Evolutionary conservation across 169 alveolate genomes (phyloP).

Genomic region (Plasmodium gaboni): DNA sequence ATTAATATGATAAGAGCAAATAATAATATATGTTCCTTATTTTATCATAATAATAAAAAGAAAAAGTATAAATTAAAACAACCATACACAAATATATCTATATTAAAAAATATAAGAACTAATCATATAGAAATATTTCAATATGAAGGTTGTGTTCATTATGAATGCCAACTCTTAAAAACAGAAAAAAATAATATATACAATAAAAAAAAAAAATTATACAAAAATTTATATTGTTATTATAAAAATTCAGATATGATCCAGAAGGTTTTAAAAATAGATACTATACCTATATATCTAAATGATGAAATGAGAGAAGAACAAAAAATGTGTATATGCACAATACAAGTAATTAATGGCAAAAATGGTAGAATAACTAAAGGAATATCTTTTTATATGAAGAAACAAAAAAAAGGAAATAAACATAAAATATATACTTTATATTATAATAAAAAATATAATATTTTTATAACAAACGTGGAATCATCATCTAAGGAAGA

Average conservation of each 20-base stretch:
- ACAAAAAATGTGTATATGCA: conserved; percentile 1
- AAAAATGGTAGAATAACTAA: neutral
- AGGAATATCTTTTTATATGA: conserved; percentile 22
- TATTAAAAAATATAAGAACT: conserved; percentile 12
- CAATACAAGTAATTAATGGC: conserved; percentile 15
- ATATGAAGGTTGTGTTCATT: conserved; percentile 17
- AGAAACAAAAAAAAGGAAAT: conserved; percentile 2
- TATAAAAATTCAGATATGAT: conserved; percentile 4
- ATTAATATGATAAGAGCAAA: no score
- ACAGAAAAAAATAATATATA: neutral
- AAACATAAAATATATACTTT: neutral
- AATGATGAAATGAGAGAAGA: conserved; percentile 8
- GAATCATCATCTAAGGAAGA: neutral
- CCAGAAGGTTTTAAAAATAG: neutral
- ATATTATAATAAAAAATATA: conserved; percentile 11
- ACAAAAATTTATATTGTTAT: conserved; percentile 28
- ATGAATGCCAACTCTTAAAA: conserved; percentile 14
- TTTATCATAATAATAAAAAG: neutral
- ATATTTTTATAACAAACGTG: neutral
- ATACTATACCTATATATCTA: conserved; percentile 17
- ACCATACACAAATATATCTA: neutral
- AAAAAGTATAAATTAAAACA: neutral
- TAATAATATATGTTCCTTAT: no score
- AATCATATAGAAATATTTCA: conserved; percentile 30
- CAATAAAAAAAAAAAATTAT: neutral